phyloP scores from a whole-genome alignment of 352 stramenopile genomes.

The Phytophthora syringae region DNA sequence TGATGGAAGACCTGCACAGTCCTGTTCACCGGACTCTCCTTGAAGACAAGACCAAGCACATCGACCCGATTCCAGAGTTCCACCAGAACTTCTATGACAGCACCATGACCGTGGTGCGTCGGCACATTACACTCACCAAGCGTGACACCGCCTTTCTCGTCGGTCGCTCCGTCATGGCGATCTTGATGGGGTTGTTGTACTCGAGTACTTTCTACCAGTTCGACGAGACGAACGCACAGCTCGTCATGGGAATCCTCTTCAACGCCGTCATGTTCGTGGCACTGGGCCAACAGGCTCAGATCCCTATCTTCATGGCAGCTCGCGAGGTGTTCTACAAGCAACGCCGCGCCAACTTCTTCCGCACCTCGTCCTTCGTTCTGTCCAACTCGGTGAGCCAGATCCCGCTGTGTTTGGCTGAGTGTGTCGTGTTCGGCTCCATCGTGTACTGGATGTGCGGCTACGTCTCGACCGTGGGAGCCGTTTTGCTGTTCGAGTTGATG shows the following conservation, averaged over 20 bases:
- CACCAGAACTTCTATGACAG: constrained; percentile 37
- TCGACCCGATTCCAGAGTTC: constrained; percentile 66
- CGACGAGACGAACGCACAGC: constrained; percentile 32
- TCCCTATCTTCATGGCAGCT: constrained; percentile 68
- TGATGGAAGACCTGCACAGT: constrained; percentile 22
- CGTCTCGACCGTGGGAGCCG: constrained; percentile 20
- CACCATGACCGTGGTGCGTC: constrained; percentile 38
- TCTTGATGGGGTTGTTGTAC: constrained; percentile 53
- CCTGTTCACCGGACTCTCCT: constrained; percentile 10
- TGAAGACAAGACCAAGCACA: constrained; percentile 63
- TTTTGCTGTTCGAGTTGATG: constrained; percentile 45
- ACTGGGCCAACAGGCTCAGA: constrained; percentile 63
- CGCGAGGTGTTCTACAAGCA: constrained; percentile 84
- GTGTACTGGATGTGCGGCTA: constrained; percentile 86
- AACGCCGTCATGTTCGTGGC: constrained; percentile 68
- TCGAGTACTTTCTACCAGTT: constrained; percentile 49
- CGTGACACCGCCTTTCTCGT: constrained; percentile 43
- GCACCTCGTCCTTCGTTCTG: constrained; percentile 69
- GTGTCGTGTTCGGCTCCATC: constrained; percentile 75
- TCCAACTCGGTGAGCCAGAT: constrained; percentile 39
- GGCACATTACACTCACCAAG: constrained; percentile 43
- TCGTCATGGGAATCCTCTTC: constrained; percentile 83
- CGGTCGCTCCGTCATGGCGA: constrained; percentile 36
- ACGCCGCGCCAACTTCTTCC: constrained; percentile 78
- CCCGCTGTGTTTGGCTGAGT: constrained; percentile 49